Evolutionary conservation across 768 basidiomycete genomes (phyloP), one percentile per base, ranked within the genome.

Genomic region (Tricholoma matsutake): DNA sequence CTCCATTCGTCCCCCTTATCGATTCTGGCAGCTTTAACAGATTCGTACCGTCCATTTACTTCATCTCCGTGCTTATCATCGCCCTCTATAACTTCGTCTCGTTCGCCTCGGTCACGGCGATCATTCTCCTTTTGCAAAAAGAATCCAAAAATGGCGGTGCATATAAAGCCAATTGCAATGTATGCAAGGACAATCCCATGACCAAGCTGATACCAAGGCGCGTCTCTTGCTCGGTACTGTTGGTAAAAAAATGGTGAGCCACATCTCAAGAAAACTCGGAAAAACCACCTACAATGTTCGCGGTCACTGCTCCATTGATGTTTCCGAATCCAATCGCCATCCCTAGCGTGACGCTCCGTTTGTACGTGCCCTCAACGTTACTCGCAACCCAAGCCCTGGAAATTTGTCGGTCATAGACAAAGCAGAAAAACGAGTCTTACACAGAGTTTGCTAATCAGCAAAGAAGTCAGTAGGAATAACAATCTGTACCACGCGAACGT

Each of bases 1-100:
- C 88, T 90, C 89, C 88, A 91, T 56, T 78, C 71, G 65, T 90
- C 89, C 3, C 89, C 88, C 66, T 87, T 89, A 45, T 81, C 81
- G 22, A 71, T 75, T 63, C 79, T 80, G 16, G 88, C 88, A 20
- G 81, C 84, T 56, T 84, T 79, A n/a, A 83, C 73, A 60, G 75
- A 84, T 56, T 74, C 72, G 63, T 78, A 86, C 29, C 65, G 73
- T 3, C 87, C 87, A 65, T 88, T 89, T 49, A 73, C 75, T 56
- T 78, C 79, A 56, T 81, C 65, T 2, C 78, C 82, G 16, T 62
- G 61, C 61, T 76, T 75, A 63, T 80, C 79, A 7, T 76, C 62
- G 6, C 82, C 81, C 56, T 80, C 75, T 60, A 89, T 85, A 35
- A 87, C 72, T 65, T 89, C 89, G 68, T 91, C 84, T 11, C 87